Evolutionary conservation across 192 early-diverging fungal species (phyloP), one percentile per base, ranked within the genome.

Genomic region (Podila epicladia): DNA sequence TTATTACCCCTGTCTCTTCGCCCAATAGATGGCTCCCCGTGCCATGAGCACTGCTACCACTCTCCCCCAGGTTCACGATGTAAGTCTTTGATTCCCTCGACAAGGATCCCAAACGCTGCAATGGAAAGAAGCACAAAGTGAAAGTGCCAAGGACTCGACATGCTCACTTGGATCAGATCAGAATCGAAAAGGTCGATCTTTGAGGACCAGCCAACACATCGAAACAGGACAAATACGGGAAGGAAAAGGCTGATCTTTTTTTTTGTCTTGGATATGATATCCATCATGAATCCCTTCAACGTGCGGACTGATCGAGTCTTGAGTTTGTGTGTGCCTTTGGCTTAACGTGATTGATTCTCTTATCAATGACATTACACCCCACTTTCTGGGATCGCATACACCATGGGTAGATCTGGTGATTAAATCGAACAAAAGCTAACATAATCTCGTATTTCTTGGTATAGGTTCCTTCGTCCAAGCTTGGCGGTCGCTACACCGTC

Each of bases 401-500:
- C 4, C n/a, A n/a, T n/a, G 53, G 17, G 53, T n/a, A 55, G 53
- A 24, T 26, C 20, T n/a, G 0, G 9, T 1, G 4, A 55, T 55
- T 5, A 22, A n/a, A 6, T 9, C 53, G 22, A 19, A 53, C 19
- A 22, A 24, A 24, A 55, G 8, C 20, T 24, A 24, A 26, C 9
- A 55, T 9, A 12, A 55, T 55, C 1, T 55, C 20, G 24, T 11
- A 8, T 55, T 26, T 37, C 65, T 61, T 32, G 26, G 31, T 38
- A 32, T 75, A 88, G 87, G 80, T 79, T 29, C 70, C 68, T 49
- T 82, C 74, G 65, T 90, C 87, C 65, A 90, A 89, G 75, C 97
- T 98, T 89, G 97, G 96, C 57, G 98, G 98, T 58, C 92, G 91
- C 28, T 93, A 96, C 90, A 98, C 96, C 51, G 94, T 98, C 58